phyloP scores from a whole-genome alignment of 192 early-diverging fungal species.

The Cetraspora pellucida region DNA sequence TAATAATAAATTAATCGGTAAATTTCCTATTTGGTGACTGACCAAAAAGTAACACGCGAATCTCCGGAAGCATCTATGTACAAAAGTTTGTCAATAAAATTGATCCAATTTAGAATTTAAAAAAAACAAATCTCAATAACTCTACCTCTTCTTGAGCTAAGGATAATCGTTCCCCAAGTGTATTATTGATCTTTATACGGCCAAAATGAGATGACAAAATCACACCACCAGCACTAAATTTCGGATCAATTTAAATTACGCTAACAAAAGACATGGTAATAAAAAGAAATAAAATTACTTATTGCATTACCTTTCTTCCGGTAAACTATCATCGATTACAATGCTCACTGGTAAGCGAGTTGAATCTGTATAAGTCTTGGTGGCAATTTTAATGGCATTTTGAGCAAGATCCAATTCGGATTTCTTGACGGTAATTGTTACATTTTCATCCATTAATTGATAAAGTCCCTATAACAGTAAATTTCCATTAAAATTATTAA shows the following conservation, averaged over 20 bases:
- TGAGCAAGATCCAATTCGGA: conserved; percentile 67
- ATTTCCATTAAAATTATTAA: no score
- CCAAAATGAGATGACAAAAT: conserved; percentile 76
- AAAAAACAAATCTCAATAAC: not conserved
- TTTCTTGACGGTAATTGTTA: conserved; percentile 73
- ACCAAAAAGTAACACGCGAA: conserved; percentile 89
- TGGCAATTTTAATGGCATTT: conserved; percentile 54
- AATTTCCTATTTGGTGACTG: conserved; percentile 89
- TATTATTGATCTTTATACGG: conserved; percentile 85
- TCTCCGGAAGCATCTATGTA: conserved; percentile 87
- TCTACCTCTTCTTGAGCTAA: conserved; percentile 77
- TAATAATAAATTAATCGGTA: conserved; percentile 68
- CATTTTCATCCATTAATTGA: conserved; percentile 81
- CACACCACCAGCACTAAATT: conserved; percentile 85
- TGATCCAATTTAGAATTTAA: not conserved
- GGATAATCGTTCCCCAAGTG: conserved; percentile 85
- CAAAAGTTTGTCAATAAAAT: conserved; percentile 8
- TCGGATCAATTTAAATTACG: not conserved
- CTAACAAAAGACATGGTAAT: no score
- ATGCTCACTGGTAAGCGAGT: conserved; percentile 51
- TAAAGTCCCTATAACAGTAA: conserved; percentile 62
- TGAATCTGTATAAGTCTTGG: conserved; percentile 59
- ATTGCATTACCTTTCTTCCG: conserved; percentile 59
- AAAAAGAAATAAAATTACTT: no score
- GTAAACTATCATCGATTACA: conserved; percentile 63